phyloP scores from a whole-genome alignment of 192 early-diverging fungal species.

The Physocladia obscura region DNA sequence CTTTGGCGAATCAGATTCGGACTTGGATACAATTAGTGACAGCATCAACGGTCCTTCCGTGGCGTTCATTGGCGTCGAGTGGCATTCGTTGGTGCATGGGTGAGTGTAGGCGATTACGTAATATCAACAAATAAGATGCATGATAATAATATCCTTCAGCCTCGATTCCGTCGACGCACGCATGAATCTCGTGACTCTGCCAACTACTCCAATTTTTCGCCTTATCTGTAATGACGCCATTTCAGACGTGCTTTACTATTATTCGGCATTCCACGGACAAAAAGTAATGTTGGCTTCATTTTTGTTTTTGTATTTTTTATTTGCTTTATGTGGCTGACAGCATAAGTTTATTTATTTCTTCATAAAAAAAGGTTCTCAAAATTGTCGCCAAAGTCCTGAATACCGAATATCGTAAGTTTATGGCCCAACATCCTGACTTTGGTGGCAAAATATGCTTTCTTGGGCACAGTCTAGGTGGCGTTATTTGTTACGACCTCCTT shows the following conservation, averaged over 20 bases:
- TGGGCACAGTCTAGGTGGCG: conserved; percentile 46
- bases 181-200: conserved; percentile 47
- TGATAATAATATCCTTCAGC: not conserved
- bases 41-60: conserved; percentile 2
- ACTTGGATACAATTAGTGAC: not conserved
- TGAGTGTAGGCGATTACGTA: not conserved
- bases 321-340: not conserved
- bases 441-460: conserved; percentile 41
- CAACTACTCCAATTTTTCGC: conserved; percentile 45
- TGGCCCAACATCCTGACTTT: conserved; percentile 37
- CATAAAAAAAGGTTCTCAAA: conserved; percentile 21
- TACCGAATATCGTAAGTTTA: conserved; percentile 31
- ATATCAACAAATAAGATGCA: not conserved
- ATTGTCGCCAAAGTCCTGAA: conserved; percentile 42
- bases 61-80: conserved; percentile 46
- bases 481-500: conserved; percentile 48
- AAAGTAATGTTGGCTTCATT: conserved; percentile 12
- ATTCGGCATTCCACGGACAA: conserved; percentile 45
- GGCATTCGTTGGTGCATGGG: conserved; percentile 45
- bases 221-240: conserved; percentile 52
- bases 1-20: not conserved
- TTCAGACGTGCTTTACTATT: conserved; percentile 52
- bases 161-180: conserved; percentile 31
- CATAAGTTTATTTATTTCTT: not conserved
- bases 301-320: not conserved